Conservation (phyloP, 192 early-diverging fungal species). For the Rhizoclosmatium sp. region DNA sequence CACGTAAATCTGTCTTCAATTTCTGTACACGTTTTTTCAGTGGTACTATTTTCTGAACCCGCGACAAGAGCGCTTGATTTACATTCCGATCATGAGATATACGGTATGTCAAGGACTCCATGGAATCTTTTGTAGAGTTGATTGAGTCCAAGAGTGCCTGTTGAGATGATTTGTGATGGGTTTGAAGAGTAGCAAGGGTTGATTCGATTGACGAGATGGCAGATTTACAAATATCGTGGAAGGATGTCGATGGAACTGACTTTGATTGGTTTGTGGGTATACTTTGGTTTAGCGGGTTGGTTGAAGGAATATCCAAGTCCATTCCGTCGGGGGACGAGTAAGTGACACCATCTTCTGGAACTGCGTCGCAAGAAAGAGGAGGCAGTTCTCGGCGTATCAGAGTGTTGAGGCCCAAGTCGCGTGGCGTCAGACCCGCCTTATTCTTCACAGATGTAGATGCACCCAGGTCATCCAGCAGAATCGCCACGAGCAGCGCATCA, state of each 20-base stretch:
- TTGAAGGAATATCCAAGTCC: neutral
- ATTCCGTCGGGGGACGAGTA: too few relatives aligned
- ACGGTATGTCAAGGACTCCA: neutral
- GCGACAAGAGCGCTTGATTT: neutral
- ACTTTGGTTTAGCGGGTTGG: neutral
- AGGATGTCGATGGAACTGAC: neutral
- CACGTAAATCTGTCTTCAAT: neutral
- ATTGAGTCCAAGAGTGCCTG: neutral
- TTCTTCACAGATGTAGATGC: constrained; percentile 77
- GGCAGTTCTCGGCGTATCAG: neutral
- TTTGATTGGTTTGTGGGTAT: neutral
- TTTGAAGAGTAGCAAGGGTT: neutral
- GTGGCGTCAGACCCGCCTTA: constrained; percentile 76
- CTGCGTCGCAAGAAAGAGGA: neutral
- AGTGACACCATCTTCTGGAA: neutral
- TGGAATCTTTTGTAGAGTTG: neutral
- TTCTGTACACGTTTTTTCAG: neutral
- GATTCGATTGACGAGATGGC: constrained; percentile 3
- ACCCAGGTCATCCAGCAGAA: constrained; percentile 63
- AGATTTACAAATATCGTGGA: neutral
- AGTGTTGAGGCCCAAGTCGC: constrained; percentile 62
- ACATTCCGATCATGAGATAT: neutral
- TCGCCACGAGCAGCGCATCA: constrained; percentile 80
- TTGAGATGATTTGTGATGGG: neutral
- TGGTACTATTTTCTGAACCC: neutral